Conservation (phyloP, 148 eudicot genomes). For the Hydrangea macrophylla region DNA sequence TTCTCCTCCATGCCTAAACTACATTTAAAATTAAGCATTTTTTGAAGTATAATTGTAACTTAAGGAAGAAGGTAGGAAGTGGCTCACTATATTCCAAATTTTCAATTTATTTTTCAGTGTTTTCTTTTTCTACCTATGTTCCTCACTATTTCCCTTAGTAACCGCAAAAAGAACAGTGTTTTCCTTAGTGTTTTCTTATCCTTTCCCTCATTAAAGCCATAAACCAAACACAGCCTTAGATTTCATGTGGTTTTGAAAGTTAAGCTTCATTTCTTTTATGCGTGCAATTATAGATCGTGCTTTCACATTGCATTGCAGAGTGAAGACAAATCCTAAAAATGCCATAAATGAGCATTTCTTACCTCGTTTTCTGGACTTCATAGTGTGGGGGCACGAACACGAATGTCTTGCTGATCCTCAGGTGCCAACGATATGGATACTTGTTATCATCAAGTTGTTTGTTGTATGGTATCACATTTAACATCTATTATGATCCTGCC, state of each 20-base stretch:
- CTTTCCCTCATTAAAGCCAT: too few relatives aligned
- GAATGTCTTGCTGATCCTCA: constrained; percentile 98
- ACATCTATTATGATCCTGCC: constrained; percentile 13
- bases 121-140: too few relatives aligned
- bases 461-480: background rate
- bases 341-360: constrained; percentile 97
- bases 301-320: constrained; percentile 46
- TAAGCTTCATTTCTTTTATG: background rate
- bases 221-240: too few relatives aligned
- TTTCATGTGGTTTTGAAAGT: background rate
- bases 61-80: too few relatives aligned
- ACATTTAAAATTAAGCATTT: too few relatives aligned
- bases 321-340: constrained; percentile 98
- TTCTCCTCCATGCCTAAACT: too few relatives aligned
- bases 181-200: too few relatives aligned
- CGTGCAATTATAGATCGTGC: background rate
- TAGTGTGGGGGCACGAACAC: constrained; percentile 99
- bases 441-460: background rate
- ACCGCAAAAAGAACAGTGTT: too few relatives aligned
- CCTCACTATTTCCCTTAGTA: too few relatives aligned
- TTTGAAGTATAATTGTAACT: too few relatives aligned
- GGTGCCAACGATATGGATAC: constrained; percentile 34
- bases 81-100: too few relatives aligned
- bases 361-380: constrained; percentile 91
- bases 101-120: too few relatives aligned